Conservation (phyloP, 2,329 filamentous ascomycete genomes). For the Ilyonectria sp. region DNA sequence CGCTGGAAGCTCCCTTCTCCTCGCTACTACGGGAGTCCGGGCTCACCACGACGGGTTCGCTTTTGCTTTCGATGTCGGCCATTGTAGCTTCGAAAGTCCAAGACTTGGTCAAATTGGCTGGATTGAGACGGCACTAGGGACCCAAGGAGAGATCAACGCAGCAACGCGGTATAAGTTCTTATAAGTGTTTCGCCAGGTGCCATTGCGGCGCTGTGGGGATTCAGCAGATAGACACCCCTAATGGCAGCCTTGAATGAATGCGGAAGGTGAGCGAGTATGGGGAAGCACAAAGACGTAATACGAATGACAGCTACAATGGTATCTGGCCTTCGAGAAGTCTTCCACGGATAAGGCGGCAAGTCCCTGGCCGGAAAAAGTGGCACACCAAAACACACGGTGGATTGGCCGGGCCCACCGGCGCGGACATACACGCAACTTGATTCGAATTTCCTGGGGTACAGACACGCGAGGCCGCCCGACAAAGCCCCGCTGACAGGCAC, state of each 20-base stretch:
- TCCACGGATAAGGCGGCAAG: constrained; percentile 32
- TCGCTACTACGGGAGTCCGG: constrained; percentile 32
- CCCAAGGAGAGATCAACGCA: neutral
- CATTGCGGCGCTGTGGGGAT: neutral
- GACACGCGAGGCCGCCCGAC: constrained; percentile 9
- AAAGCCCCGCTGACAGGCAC: neutral
- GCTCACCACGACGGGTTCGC: constrained; percentile 35
- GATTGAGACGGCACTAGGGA: neutral
- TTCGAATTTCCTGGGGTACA: constrained; percentile 19
- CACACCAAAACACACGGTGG: neutral
- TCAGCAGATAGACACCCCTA: constrained; percentile 10
- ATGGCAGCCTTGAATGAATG: constrained; percentile 17
- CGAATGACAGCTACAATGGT: constrained; percentile 15
- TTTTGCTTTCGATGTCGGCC: constrained; percentile 39
- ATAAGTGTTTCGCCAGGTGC: neutral
- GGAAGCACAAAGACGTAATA: constrained; percentile 29
- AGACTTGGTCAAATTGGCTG: neutral
- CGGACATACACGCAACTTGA: constrained; percentile 1
- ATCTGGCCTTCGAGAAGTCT: constrained; percentile 20
- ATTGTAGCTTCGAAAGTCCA: constrained; percentile 23
- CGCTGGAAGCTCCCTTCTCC: constrained; percentile 37
- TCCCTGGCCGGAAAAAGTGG: constrained; percentile 27
- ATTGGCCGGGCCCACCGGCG: neutral
- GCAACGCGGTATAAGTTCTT: constrained; percentile 11
- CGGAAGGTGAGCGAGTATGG: constrained; percentile 25